Conservation (phyloP, 768 basidiomycete genomes). For the Tylopilus subfusipes region DNA sequence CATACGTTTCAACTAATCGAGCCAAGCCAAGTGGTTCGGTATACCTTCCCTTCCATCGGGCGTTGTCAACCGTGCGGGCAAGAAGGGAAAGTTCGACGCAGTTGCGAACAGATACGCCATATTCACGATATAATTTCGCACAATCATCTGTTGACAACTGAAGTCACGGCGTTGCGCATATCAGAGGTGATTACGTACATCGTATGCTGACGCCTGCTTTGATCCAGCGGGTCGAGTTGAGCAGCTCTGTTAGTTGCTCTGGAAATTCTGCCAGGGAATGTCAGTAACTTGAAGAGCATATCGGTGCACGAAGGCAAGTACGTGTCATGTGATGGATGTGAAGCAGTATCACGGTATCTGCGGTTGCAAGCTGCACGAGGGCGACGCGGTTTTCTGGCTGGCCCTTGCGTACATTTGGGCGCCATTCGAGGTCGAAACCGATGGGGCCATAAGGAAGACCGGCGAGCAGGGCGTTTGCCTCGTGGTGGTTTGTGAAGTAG, state of each 20-base stretch:
- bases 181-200: constrained; percentile 36
- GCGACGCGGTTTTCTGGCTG: constrained; percentile 62
- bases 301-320: constrained; percentile 10
- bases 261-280: constrained; percentile 47
- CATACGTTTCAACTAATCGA: constrained; percentile 60
- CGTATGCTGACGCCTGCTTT: constrained; percentile 79
- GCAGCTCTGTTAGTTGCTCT: constrained; percentile 44
- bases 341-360: constrained; percentile 53
- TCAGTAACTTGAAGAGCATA: neutral
- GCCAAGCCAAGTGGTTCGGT: constrained; percentile 57
- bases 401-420: constrained; percentile 55
- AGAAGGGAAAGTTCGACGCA: constrained; percentile 69
- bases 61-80: constrained; percentile 67
- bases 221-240: constrained; percentile 49
- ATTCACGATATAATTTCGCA: constrained; percentile 55
- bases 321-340: constrained; percentile 61
- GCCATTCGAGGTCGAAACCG: constrained; percentile 84
- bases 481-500: constrained; percentile 34
- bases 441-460: constrained; percentile 28
- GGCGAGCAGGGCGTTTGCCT: constrained; percentile 22
- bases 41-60: constrained; percentile 70
- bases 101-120: constrained; percentile 40
- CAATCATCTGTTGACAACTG: constrained; percentile 52
- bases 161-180: neutral
- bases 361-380: constrained; percentile 67